Base-by-base conservation (phyloP, 352 stramenopile species). In the Saprolegnia parasitica region DNA sequence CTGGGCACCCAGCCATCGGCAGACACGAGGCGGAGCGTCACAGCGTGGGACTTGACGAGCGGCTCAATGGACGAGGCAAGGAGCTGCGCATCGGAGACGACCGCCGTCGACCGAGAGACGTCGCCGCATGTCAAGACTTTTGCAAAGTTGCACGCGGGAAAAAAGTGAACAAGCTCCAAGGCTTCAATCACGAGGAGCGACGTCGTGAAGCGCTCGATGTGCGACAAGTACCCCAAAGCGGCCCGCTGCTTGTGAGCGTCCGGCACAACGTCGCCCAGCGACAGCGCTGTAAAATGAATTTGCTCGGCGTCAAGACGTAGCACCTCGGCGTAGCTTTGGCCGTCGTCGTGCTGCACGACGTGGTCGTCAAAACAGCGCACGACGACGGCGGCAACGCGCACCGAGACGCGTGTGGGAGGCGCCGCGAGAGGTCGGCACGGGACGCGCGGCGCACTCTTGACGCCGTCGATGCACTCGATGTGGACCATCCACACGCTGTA, bases 111-210 rank as follows among this genome's bases (percentile, higher is more conserved):
- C 29, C 29, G 29, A 13, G 73, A 39, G 46, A 54, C 73, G 32
- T 77, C 68, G 1, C 75, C 66, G 55, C 87, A 88, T 58, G 65
- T 81, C 35, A 95, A 57, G 5, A 93, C 81, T 24, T 89, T 71
- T 4, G 86, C 84, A 18, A 92, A 93, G 52, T 90, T 87, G 73
- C 84, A 92, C 0, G 76, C 76, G 52, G 81, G 74, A 29, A 93
- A 61, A 49, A 89, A 90, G 75, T 95, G 84, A 29, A 86, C 81
- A 35, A 91, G 49, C 68, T 91, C 77, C 18, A 90, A 42, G 24
- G 80, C 73, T 55, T 79, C 72, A 16, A 91, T 40, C 20, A 66
- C 52, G 32, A 86, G 40, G 35, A 81, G 88, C 13, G 90, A 63
- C 16, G 80, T 80, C 18, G 74, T 84, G 73, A 90, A 93, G 26